Conservation (phyloP, 352 stramenopile genomes). For the Globisporangium megalacanthum region DNA sequence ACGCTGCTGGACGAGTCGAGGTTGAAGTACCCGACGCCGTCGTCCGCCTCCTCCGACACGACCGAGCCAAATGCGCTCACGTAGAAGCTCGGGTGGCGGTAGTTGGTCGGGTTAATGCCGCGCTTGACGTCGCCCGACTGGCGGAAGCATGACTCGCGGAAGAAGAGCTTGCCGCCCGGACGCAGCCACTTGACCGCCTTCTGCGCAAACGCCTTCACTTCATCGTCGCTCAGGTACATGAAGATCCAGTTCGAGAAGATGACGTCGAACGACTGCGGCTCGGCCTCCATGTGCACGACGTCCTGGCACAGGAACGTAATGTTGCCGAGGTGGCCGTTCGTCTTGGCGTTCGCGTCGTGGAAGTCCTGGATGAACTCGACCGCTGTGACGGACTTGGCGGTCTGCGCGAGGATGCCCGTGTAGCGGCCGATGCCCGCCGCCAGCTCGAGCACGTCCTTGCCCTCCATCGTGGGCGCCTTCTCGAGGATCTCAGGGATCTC, state of each 20-base stretch:
- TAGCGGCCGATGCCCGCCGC: slow-evolving; percentile 63
- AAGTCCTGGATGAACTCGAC: slow-evolving; percentile 83
- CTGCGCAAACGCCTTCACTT: slow-evolving; percentile 45
- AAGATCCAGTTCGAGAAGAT: slow-evolving; percentile 79
- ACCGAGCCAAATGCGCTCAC: slow-evolving; percentile 45
- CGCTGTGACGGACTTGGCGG: slow-evolving; percentile 46
- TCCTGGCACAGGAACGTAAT: slow-evolving; percentile 64
- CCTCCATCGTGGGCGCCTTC: slow-evolving; percentile 47
- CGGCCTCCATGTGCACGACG: slow-evolving; percentile 52
- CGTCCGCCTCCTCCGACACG: slow-evolving; percentile 31
- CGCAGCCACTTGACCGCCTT: slow-evolving; percentile 64
- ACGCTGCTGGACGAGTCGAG: slow-evolving; percentile 67
- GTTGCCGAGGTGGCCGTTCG: slow-evolving; percentile 49
- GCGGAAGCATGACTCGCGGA: slow-evolving; percentile 63
- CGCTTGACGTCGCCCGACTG: slow-evolving; percentile 63
- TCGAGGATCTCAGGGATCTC: slow-evolving; percentile 76
- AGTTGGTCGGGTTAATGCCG: slow-evolving; percentile 56
- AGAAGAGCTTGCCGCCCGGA: slow-evolving; percentile 58
- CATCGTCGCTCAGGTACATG: slow-evolving; percentile 64
- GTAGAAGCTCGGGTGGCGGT: slow-evolving; percentile 67
- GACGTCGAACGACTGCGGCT: slow-evolving; percentile 54
- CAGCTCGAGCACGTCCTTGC: slow-evolving; percentile 65
- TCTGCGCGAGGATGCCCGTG: slow-evolving; percentile 45
- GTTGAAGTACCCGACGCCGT: slow-evolving; percentile 40
- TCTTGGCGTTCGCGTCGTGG: slow-evolving; percentile 47